A percentile compares a stretch with the other conserved stretches of the same genome.
phyloP scores from a whole-genome alignment of 73 alveolate species.

The Breviolum minutum region DNA sequence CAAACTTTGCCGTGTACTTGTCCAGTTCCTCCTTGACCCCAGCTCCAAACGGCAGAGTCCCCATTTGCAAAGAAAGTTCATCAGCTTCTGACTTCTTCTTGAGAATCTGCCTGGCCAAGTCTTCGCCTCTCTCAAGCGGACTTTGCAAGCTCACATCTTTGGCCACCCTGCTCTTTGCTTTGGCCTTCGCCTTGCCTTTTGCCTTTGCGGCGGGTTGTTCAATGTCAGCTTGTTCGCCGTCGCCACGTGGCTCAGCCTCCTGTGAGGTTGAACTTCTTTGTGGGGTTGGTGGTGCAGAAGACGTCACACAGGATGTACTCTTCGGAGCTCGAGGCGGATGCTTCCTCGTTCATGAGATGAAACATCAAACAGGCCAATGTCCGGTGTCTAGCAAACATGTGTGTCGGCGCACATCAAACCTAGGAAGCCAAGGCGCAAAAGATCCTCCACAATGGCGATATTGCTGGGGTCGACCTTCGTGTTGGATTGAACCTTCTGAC shows the following conservation, averaged over 20 bases:
- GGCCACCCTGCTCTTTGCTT: not conserved
- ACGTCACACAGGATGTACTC: too few relatives aligned
- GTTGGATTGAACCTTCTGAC: not conserved
- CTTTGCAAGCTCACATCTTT: not conserved
- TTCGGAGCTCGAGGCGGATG: too few relatives aligned
- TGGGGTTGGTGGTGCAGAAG: too few relatives aligned
- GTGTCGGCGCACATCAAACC: too few relatives aligned
- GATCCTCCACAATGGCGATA: not conserved
- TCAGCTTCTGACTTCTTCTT: slow-evolving; percentile 12
- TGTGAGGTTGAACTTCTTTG: too few relatives aligned
- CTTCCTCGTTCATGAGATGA: too few relatives aligned
- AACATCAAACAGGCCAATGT: too few relatives aligned
- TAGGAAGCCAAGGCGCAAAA: too few relatives aligned
- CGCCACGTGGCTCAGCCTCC: too few relatives aligned
- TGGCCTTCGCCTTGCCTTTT: not conserved
- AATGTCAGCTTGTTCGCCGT: not conserved
- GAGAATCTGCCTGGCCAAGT: not conserved
- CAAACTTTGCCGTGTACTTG: not conserved
- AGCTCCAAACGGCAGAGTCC: slow-evolving; percentile 12
- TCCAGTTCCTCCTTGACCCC: not conserved
- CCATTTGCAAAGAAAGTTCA: not conserved
- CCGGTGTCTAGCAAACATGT: too few relatives aligned
- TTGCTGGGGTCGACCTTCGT: not conserved
- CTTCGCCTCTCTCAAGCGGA: not conserved
- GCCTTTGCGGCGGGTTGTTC: not conserved